A percentile compares a stretch with the other conserved stretches of the same genome.
phyloP scores from a whole-genome alignment of 768 basidiomycete species.

The Amanita brunnescens region DNA sequence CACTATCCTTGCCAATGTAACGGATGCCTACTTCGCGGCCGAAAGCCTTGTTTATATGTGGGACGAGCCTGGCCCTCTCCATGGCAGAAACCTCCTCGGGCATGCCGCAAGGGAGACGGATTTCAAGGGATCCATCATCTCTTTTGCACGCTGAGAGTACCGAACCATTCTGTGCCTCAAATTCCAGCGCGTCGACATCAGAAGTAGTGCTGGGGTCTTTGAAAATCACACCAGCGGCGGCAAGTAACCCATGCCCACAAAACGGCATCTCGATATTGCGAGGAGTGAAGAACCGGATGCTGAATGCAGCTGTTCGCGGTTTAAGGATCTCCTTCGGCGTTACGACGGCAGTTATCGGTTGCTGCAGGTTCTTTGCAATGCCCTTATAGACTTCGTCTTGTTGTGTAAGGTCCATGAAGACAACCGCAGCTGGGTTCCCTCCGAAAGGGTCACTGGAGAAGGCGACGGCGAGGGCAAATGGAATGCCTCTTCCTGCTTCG shows the following conservation, averaged over 20 bases:
- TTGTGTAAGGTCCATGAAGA: constrained; percentile 24
- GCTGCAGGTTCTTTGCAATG: constrained; percentile 35
- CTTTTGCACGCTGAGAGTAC: constrained; percentile 21
- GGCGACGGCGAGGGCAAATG: constrained; percentile 34
- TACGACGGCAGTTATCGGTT: constrained; percentile 33
- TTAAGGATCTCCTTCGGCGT: constrained; percentile 10
- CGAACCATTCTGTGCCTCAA: constrained; percentile 19
- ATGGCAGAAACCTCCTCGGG: constrained; percentile 18
- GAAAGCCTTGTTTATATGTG: constrained; percentile 27
- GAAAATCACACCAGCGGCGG: constrained; percentile 23
- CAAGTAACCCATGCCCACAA: constrained; percentile 40
- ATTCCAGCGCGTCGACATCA: constrained; percentile 24
- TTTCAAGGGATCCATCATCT: constrained; percentile 26
- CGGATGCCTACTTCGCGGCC: constrained; percentile 29
- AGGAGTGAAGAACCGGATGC: constrained; percentile 31
- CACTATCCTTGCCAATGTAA: constrained; percentile 25
- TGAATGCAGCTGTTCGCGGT: constrained; percentile 17
- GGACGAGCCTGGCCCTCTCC: constrained; percentile 22
- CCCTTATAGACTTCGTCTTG: constrained; percentile 21
- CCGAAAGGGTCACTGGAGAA: constrained; percentile 30
- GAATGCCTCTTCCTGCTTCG: constrained; percentile 11
- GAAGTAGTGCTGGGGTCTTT: constrained; percentile 16
- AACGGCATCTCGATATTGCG: constrained; percentile 21
- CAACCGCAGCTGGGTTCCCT: constrained; percentile 37
- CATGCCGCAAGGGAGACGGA: constrained; percentile 25